Percentiles rank a stretch among this genome's conserved stretches.
These are phyloP conservation scores for Nannizzia gypsea DNA, from an alignment of 2,329 filamentous ascomycete genomes.

Conservation along the genomic window DNA sequence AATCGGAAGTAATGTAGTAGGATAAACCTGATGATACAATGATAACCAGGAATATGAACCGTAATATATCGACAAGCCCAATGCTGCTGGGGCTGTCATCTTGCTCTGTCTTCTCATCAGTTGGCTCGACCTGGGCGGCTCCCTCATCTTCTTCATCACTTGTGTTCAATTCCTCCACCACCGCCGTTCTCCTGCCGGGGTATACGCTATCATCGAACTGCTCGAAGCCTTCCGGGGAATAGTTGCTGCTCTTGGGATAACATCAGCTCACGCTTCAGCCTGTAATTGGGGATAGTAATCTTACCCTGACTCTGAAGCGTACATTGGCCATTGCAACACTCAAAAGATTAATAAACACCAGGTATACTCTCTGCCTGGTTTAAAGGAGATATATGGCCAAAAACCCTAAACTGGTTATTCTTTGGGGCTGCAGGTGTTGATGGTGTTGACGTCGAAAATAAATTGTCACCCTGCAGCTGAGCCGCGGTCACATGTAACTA, in stretches of 20 bases:
- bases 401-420: no score
- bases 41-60: constrained; percentile 10
- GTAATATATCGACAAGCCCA: constrained; percentile 14
- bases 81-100: constrained; percentile 11
- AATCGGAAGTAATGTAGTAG: constrained; percentile 64
- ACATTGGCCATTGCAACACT: constrained; percentile 1
- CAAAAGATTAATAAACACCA: background rate
- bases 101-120: background rate
- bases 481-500: no score
- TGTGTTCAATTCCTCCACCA: constrained; percentile 3
- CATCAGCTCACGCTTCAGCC: background rate
- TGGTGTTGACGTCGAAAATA: no score
- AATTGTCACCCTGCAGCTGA: no score
- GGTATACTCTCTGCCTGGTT: no score
- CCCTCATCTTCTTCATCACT: background rate
- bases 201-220: background rate
- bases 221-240: background rate
- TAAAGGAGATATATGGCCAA: no score
- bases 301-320: background rate
- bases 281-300: background rate
- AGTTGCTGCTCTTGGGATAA: background rate
- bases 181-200: background rate
- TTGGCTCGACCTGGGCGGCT: background rate
- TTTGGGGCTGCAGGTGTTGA: no score
- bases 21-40: constrained; percentile 43